Conservation (phyloP, 495 filamentous ascomycete genomes). For the Aspergillus asperescens region DNA sequence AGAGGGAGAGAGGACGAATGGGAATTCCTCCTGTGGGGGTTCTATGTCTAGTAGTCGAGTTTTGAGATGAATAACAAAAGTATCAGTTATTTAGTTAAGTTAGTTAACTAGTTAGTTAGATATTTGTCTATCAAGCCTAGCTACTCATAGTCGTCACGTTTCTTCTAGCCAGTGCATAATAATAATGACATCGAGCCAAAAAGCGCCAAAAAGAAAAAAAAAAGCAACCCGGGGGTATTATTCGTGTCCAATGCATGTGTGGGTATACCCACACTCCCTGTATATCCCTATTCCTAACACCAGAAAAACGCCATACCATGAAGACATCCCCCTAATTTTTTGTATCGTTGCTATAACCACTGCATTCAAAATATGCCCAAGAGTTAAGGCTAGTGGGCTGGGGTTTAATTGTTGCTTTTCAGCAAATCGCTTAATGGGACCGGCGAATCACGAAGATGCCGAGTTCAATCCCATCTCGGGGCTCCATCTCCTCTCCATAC, state of each 20-base stretch:
- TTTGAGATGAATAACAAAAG: no score
- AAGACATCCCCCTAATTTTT: conserved; percentile 15
- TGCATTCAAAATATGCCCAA: conserved; percentile 6
- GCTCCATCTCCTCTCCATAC: conserved; percentile 41
- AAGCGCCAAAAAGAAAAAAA: no score
- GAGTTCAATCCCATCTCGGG: conserved; percentile 51
- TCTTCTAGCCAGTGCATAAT: background rate
- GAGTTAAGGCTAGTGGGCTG: conserved; percentile 11
- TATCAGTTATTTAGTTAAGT: no score
- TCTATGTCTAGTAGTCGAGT: no score
- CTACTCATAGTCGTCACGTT: background rate
- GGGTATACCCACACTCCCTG: conserved; percentile 1
- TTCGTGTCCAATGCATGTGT: conserved; percentile 13
- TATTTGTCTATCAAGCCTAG: background rate
- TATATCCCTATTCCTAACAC: conserved; percentile 6
- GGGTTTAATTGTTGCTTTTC: background rate
- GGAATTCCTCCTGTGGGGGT: no score
- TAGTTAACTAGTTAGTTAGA: no score
- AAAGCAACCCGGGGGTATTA: conserved; percentile 14
- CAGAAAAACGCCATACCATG: conserved; percentile 19
- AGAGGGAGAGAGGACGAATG: no score
- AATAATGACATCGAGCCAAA: background rate
- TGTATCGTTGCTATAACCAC: conserved; percentile 6
- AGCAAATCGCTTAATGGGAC: conserved; percentile 27
- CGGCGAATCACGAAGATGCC: conserved; percentile 60